These are phyloP conservation scores for Starmerella etchellsii DNA, from an alignment of 805 yeast genomes.

Conservation along the genomic window DNA sequence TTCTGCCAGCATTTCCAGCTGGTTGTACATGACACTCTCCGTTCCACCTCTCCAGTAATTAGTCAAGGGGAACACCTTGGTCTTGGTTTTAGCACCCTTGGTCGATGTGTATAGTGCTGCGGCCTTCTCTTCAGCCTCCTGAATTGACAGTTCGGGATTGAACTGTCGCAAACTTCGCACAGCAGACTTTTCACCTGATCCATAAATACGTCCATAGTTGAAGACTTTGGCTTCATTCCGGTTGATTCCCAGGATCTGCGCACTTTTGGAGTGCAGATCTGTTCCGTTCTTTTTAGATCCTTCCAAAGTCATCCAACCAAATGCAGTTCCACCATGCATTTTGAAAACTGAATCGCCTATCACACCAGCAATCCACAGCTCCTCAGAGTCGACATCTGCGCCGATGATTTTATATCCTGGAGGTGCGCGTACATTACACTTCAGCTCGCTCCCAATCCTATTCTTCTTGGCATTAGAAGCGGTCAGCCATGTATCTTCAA, in stretches of 20 bases:
- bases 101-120: constrained; percentile 61
- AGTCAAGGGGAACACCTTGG: constrained; percentile 23
- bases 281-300: constrained; percentile 88
- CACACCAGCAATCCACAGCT: constrained; percentile 92
- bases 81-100: constrained; percentile 45
- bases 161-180: constrained; percentile 70
- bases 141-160: constrained; percentile 55
- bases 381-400: constrained; percentile 98
- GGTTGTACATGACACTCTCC: constrained; percentile 83
- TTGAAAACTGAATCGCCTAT: constrained; percentile 85
- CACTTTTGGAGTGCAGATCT: constrained; percentile 89
- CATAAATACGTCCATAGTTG: constrained; percentile 94
- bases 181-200: constrained; percentile 92
- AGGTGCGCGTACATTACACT: constrained; percentile 78
- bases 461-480: constrained; percentile 84
- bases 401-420: constrained; percentile 85
- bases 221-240: constrained; percentile 89
- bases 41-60: constrained; percentile 61
- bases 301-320: constrained; percentile 99
- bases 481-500: constrained; percentile 94
- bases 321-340: constrained; percentile 88
- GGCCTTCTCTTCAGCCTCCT: constrained; percentile 55
- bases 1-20: constrained; percentile 75
- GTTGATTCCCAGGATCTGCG: constrained; percentile 73
- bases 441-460: constrained; percentile 85